Evolutionary conservation across 352 stramenopile species (phyloP).

Genomic region (Pythium sukuiense): DNA sequence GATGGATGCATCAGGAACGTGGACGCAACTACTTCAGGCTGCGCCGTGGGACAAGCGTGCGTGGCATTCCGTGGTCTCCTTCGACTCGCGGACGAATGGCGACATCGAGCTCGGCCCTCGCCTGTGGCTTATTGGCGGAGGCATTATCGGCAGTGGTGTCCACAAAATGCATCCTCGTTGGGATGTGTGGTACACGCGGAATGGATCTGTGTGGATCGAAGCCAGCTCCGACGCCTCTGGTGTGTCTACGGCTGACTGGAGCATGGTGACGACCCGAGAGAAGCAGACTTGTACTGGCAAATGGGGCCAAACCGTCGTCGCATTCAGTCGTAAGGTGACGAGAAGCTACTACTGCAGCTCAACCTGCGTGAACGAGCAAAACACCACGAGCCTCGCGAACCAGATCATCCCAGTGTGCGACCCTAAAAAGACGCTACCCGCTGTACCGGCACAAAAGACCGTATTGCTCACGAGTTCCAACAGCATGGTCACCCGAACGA

Average conservation of each 20-base stretch:
- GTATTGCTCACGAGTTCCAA: slow-evolving; percentile 38
- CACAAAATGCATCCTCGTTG: slow-evolving; percentile 71
- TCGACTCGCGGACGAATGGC: slow-evolving; percentile 61
- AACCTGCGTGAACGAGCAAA: slow-evolving; percentile 46
- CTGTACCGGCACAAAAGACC: slow-evolving; percentile 36
- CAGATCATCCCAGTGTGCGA: slow-evolving; percentile 71
- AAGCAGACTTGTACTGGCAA: slow-evolving; percentile 66
- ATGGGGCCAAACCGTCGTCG: slow-evolving; percentile 65
- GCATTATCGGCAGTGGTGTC: slow-evolving; percentile 69
- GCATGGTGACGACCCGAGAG: slow-evolving; percentile 48
- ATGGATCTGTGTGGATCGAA: slow-evolving; percentile 53
- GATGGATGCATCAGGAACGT: slow-evolving; percentile 44
- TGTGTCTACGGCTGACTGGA: slow-evolving; percentile 77
- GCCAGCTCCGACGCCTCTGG: slow-evolving; percentile 67
- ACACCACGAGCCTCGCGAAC: slow-evolving; percentile 46
- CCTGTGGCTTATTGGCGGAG: slow-evolving; percentile 76
- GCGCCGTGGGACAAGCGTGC: slow-evolving; percentile 67
- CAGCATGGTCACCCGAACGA: slow-evolving; percentile 52
- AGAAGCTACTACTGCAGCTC: slow-evolving; percentile 58
- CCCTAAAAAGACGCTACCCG: slow-evolving; percentile 31
- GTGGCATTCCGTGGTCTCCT: slow-evolving; percentile 78
- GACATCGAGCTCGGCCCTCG: slow-evolving; percentile 63
- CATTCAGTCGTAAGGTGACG: slow-evolving; percentile 49
- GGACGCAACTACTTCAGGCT: slow-evolving; percentile 35
- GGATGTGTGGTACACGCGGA: slow-evolving; percentile 72